A percentile compares a stretch with the other conserved stretches of the same genome.
phyloP scores from a whole-genome alignment of 306 rosid species.

The Acacia acuminata region DNA sequence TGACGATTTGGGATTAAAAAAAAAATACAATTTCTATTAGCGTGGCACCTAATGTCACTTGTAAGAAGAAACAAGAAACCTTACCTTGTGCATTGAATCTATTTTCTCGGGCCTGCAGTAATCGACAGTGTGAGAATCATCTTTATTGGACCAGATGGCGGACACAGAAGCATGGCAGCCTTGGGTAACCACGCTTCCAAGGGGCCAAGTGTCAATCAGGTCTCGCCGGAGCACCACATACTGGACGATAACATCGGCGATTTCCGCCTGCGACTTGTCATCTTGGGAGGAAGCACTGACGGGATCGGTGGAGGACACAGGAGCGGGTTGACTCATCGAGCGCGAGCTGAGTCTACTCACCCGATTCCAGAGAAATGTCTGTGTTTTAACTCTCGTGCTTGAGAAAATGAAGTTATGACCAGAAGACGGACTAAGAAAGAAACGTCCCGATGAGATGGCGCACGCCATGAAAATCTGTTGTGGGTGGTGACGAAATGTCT shows the following conservation, averaged over 20 bases:
- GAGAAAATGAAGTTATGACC: slow-evolving; percentile 9
- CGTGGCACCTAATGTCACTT: background rate
- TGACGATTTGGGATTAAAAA: background rate
- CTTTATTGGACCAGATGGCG: slow-evolving; percentile 62
- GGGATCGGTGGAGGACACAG: slow-evolving; percentile 20
- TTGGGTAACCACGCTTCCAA: slow-evolving; percentile 67
- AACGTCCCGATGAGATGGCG: slow-evolving; percentile 35
- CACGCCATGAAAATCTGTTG: background rate
- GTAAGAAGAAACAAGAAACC: background rate
- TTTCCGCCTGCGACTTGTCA: slow-evolving; percentile 32
- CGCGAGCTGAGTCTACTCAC: slow-evolving; percentile 36
- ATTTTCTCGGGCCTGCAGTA: slow-evolving; percentile 56
- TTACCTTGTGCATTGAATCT: slow-evolving; percentile 74
- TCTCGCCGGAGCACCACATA: slow-evolving; percentile 81
- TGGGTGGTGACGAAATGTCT: background rate
- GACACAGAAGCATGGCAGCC: slow-evolving; percentile 75
- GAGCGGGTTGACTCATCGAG: slow-evolving; percentile 70
- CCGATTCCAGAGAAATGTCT: slow-evolving; percentile 11
- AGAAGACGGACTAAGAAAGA: slow-evolving; percentile 25
- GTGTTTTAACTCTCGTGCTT: background rate
- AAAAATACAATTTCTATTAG: background rate
- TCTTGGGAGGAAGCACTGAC: slow-evolving; percentile 1
- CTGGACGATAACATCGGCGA: slow-evolving; percentile 55
- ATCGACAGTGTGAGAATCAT: slow-evolving; percentile 48
- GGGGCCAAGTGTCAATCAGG: slow-evolving; percentile 72